A percentile compares a stretch with the other conserved stretches of the same genome.
phyloP scores from a whole-genome alignment of 2,329 filamentous ascomycete species.

The Peltaster fructicola region DNA sequence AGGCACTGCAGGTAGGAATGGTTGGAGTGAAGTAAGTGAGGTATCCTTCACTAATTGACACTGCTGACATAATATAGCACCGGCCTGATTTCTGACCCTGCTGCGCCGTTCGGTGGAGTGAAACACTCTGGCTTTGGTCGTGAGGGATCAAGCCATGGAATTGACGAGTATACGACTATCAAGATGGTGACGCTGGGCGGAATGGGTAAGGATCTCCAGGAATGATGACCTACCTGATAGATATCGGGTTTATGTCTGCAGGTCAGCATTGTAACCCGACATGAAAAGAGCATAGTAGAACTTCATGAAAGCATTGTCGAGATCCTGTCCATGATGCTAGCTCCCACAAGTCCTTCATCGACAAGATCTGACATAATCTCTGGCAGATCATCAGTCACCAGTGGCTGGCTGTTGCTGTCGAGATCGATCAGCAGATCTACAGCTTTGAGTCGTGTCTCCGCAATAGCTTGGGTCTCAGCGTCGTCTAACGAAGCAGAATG shows the following conservation, averaged over 20 bases:
- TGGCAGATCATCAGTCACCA: background rate
- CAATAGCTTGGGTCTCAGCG: conserved; percentile 6
- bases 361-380: background rate
- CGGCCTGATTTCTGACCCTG: conserved; percentile 30
- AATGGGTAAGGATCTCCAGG: conserved; percentile 40
- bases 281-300: too few species aligned
- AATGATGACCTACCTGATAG: too few species aligned
- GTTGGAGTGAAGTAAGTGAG: too few species aligned
- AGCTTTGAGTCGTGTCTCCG: background rate
- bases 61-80: too few species aligned
- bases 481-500: conserved; percentile 11
- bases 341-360: too few species aligned
- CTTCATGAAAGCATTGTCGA: too few species aligned
- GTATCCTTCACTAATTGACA: too few species aligned
- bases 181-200: conserved; percentile 40
- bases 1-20: conserved; percentile 68
- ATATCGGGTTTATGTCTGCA: too few species aligned
- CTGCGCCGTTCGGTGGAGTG: conserved; percentile 29
- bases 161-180: conserved; percentile 30
- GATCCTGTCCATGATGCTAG: too few species aligned
- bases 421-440: background rate
- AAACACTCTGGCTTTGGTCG: conserved; percentile 34
- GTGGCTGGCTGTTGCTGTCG: background rate
- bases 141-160: conserved; percentile 32
- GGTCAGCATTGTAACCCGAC: too few species aligned